A percentile compares a stretch with the other conserved stretches of the same genome.
Conservation (phyloP, 805 yeast genomes). For the Cyberlindnera saturnus region DNA sequence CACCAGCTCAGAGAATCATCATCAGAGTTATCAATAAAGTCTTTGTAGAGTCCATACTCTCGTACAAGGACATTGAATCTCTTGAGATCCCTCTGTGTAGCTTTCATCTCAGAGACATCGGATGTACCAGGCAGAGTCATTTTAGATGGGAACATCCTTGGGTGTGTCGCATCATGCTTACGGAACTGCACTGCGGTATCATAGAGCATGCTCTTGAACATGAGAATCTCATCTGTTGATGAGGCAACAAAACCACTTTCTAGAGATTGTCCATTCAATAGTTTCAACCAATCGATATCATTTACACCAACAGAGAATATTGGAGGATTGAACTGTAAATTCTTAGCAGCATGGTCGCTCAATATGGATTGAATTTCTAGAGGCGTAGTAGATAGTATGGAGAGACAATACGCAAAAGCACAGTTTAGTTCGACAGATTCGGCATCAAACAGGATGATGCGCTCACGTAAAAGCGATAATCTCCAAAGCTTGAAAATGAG, state of each 20-base stretch:
- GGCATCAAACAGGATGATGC: slow-evolving; percentile 42
- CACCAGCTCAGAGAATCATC: slow-evolving; percentile 33
- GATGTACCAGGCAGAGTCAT: slow-evolving; percentile 7
- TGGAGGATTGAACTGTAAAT: slow-evolving; percentile 35
- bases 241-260: slow-evolving; percentile 44
- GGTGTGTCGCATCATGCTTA: not conserved
- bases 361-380: slow-evolving; percentile 37
- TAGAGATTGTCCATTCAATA: slow-evolving; percentile 2
- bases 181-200: slow-evolving; percentile 35
- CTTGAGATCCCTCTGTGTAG: slow-evolving; percentile 34
- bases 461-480: slow-evolving; percentile 49
- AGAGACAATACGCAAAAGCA: slow-evolving; percentile 50
- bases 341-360: slow-evolving; percentile 21
- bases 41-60: slow-evolving; percentile 13
- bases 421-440: slow-evolving; percentile 33
- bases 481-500: slow-evolving; percentile 60
- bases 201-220: slow-evolving; percentile 45
- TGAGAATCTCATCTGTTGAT: slow-evolving; percentile 61
- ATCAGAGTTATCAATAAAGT: slow-evolving; percentile 6
- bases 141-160: slow-evolving; percentile 9
- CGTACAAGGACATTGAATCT: slow-evolving; percentile 26
- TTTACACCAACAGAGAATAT: slow-evolving; percentile 59
- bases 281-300: slow-evolving; percentile 39
- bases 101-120: slow-evolving; percentile 10
- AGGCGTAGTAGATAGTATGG: slow-evolving; percentile 61